Conservation (phyloP, 169 alveolate genomes). For the Eimeria sp. region DNA sequence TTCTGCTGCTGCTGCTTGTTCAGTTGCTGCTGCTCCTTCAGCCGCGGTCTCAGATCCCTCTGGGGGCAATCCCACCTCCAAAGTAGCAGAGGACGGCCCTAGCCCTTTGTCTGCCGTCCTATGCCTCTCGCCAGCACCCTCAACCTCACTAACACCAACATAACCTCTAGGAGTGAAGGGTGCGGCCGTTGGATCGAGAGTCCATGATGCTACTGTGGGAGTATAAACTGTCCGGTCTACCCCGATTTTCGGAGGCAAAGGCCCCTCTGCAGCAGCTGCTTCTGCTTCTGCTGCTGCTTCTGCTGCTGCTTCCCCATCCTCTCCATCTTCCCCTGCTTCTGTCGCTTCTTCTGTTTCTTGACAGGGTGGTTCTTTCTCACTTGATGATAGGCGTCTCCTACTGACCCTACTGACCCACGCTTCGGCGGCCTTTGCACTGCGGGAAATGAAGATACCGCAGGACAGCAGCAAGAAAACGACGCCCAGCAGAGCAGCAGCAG, state of each 20-base stretch:
- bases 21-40: constrained; percentile 8
- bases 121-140: background rate
- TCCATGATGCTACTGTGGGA: background rate
- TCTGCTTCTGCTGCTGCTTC: background rate
- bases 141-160: background rate
- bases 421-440: background rate
- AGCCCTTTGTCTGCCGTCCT: background rate
- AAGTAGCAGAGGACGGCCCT: background rate
- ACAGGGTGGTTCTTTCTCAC: background rate
- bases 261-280: background rate
- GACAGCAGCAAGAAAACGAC: background rate
- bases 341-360: background rate
- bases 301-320: background rate
- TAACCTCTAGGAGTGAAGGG: background rate
- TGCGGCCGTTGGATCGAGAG: background rate
- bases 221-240: background rate
- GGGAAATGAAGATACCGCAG: background rate
- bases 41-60: background rate
- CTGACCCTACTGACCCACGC: background rate
- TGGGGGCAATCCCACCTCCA: background rate
- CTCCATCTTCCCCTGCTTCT: background rate
- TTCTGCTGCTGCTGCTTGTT: constrained; percentile 1
- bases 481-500: background rate
- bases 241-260: background rate
- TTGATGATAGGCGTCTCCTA: background rate